These are phyloP conservation scores for Lachnellula occidentalis DNA, from an alignment of 2,329 filamentous ascomycete species.

Conservation along the genomic window DNA sequence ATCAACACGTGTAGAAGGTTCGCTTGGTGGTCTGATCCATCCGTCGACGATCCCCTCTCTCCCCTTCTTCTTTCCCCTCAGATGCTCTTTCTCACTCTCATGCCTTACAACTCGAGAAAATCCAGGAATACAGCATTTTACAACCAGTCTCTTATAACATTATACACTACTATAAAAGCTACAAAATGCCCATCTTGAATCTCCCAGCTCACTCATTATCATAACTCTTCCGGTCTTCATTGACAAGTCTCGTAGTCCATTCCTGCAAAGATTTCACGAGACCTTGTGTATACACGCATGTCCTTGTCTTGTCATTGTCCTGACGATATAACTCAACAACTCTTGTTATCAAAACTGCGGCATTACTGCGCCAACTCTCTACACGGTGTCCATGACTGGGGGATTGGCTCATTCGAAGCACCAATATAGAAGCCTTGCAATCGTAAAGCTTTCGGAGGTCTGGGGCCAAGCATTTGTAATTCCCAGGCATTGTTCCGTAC, in stretches of 20 bases:
- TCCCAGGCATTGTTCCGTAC: neutral
- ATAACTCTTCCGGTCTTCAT: neutral
- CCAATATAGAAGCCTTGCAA: too few species aligned
- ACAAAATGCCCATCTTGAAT: too few species aligned
- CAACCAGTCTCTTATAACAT: too few species aligned
- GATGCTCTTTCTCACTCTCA: neutral
- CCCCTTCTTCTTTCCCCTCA: neutral
- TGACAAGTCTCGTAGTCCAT: neutral
- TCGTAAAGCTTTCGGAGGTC: too few species aligned
- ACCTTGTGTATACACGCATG: neutral
- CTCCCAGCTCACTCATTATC: too few species aligned
- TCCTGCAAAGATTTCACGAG: neutral
- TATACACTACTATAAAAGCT: too few species aligned
- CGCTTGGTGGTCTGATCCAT: conserved; percentile 3
- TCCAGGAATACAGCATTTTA: too few species aligned
- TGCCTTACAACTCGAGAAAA: neutral
- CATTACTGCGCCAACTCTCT: neutral
- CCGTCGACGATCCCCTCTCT: too few species aligned
- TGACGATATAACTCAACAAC: neutral
- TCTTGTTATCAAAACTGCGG: neutral
- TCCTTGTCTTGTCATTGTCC: neutral
- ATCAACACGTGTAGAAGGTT: neutral
- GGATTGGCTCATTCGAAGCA: too few species aligned
- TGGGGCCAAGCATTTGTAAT: neutral
- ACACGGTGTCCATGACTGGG: neutral